These are phyloP conservation scores for Eimeria brunetti DNA, from an alignment of 169 alveolate species.

Conservation along the genomic window DNA sequence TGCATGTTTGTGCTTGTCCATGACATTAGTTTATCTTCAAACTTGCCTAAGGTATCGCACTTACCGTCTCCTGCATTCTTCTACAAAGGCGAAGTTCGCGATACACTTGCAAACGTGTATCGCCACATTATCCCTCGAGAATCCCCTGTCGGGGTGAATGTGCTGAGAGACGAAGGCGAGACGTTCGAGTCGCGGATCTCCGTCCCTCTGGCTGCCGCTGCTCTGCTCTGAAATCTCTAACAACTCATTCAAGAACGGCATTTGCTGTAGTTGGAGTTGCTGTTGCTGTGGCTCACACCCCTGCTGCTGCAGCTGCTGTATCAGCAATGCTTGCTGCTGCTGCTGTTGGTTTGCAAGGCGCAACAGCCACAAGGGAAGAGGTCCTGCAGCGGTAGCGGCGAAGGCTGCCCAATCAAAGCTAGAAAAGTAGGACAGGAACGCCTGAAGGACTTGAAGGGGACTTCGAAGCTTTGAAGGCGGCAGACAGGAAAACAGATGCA, in stretches of 20 bases:
- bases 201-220: constrained; percentile 65
- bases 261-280: constrained; percentile 26
- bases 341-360: constrained; percentile 61
- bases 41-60: background rate
- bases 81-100: constrained; percentile 46
- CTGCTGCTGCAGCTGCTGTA: constrained; percentile 47
- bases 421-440: constrained; percentile 78
- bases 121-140: constrained; percentile 23
- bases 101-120: constrained; percentile 41
- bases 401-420: constrained; percentile 78
- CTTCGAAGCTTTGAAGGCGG: constrained; percentile 62
- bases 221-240: constrained; percentile 45
- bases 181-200: constrained; percentile 50
- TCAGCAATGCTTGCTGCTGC: constrained; percentile 36
- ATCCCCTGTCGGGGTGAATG: constrained; percentile 35
- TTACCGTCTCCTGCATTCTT: constrained; percentile 65
- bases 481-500: constrained; percentile 75
- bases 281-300: constrained; percentile 40
- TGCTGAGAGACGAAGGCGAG: constrained; percentile 62
- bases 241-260: constrained; percentile 34
- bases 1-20: background rate
- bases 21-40: background rate
- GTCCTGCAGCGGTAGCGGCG: constrained; percentile 82
- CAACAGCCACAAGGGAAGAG: constrained; percentile 77
- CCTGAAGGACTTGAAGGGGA: constrained; percentile 78